Conservation (phyloP, 177 flowering plant species). For the Vitis hybrid region DNA sequence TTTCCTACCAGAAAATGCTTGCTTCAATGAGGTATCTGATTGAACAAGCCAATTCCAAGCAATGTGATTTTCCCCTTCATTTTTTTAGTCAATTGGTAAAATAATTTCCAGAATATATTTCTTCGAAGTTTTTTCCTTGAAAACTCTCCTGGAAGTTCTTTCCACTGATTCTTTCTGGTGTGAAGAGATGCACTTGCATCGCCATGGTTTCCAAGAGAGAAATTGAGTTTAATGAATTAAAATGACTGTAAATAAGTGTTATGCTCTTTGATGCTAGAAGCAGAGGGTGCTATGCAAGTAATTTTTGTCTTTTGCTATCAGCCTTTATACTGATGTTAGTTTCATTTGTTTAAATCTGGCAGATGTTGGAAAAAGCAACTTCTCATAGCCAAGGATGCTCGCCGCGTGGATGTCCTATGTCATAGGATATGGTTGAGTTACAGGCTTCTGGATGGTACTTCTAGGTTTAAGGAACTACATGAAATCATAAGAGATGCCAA, state of each 20-base stretch:
- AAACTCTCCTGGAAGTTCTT: no score
- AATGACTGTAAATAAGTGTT: not conserved
- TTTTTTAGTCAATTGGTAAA: not conserved
- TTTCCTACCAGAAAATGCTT: no score
- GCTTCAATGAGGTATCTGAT: no score
- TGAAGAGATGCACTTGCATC: no score
- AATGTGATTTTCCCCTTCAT: not conserved
- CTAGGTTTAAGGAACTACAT: slow-evolving; percentile 74
- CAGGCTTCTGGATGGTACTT: slow-evolving; percentile 86
- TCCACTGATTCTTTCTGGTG: no score
- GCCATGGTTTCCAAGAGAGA: no score
- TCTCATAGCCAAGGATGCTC: slow-evolving; percentile 82
- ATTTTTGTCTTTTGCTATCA: not conserved
- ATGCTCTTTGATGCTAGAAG: not conserved
- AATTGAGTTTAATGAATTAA: not conserved
- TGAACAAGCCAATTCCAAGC: no score
- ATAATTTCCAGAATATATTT: not conserved
- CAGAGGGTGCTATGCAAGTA: not conserved
- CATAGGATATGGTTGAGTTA: slow-evolving; percentile 81
- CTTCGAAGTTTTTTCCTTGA: not conserved
- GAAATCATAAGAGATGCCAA: slow-evolving; percentile 71
- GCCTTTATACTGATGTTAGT: slow-evolving; percentile 9
- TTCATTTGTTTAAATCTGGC: slow-evolving; percentile 18
- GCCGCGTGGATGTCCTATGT: slow-evolving; percentile 88
- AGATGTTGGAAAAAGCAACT: slow-evolving; percentile 96